Conservation (phyloP, 2,329 filamentous ascomycete genomes). For the Penicillium sp. region DNA sequence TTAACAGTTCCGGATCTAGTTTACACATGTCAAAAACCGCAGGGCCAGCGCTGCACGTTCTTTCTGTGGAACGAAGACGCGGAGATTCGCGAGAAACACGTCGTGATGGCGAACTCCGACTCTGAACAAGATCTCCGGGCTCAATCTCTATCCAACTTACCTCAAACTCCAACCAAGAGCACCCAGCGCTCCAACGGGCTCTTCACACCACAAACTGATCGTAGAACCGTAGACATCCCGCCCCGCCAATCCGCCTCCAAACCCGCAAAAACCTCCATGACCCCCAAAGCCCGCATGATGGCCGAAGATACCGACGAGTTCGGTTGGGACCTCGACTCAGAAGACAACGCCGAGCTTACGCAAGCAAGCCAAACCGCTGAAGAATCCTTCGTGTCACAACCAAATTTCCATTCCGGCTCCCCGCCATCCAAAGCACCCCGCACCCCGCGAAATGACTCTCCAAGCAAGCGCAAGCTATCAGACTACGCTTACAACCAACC, state of each 20-base stretch:
- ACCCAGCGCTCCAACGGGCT: slow-evolving; percentile 22
- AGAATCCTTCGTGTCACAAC: slow-evolving; percentile 24
- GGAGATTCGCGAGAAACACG: slow-evolving; percentile 51
- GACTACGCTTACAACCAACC: slow-evolving; percentile 21
- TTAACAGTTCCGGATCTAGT: slow-evolving; percentile 36
- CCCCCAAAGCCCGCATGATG: slow-evolving; percentile 31
- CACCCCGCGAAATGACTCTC: slow-evolving; percentile 32
- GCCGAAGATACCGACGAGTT: slow-evolving; percentile 37
- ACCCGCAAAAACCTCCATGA: slow-evolving; percentile 23
- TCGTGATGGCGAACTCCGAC: slow-evolving; percentile 51
- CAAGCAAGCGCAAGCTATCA: slow-evolving; percentile 38
- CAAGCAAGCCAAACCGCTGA: neutral
- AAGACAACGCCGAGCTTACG: slow-evolving; percentile 30
- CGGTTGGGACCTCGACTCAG: slow-evolving; percentile 38
- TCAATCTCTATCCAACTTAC: slow-evolving; percentile 1
- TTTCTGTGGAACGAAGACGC: slow-evolving; percentile 64
- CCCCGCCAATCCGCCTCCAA: slow-evolving; percentile 5
- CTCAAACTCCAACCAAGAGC: slow-evolving; percentile 19
- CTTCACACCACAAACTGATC: slow-evolving; percentile 36
- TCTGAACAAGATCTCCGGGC: slow-evolving; percentile 40
- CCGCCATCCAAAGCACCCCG: slow-evolving; percentile 40
- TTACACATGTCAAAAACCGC: slow-evolving; percentile 57
- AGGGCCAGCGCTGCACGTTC: slow-evolving; percentile 55
- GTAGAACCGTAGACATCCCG: slow-evolving; percentile 12
- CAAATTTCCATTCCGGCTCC: slow-evolving; percentile 26